Percentiles rank a stretch among this genome's conserved stretches.
Evolutionary conservation across 148 eudicot genomes (phyloP).

Genomic region (Chenopodium quinoa): DNA sequence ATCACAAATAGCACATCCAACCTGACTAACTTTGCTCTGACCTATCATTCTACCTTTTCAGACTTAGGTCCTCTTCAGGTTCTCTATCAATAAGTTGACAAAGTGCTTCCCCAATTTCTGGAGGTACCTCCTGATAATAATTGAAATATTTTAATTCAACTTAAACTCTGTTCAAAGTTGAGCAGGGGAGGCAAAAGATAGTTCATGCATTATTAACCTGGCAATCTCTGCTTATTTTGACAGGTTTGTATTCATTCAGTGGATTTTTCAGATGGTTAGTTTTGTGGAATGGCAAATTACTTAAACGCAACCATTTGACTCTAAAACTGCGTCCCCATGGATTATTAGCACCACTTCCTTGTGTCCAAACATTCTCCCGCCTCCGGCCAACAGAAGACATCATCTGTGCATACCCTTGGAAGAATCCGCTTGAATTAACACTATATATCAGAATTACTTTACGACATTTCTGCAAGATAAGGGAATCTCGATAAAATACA

Average conservation of each 20-base stretch:
- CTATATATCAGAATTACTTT: slow-evolving; percentile 80
- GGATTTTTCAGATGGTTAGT: slow-evolving; percentile 86
- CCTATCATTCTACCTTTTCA: slow-evolving; percentile 41
- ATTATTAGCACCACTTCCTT: slow-evolving; percentile 59
- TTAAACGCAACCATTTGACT: slow-evolving; percentile 69
- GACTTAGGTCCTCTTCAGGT: slow-evolving; percentile 37
- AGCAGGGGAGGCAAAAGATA: slow-evolving; percentile 13
- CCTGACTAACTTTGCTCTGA: slow-evolving; percentile 11
- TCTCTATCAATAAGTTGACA: slow-evolving; percentile 76
- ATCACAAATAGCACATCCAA: slow-evolving; percentile 16
- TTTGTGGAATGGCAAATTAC: slow-evolving; percentile 73
- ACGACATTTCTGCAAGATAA: slow-evolving; percentile 68
- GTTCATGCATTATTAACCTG: slow-evolving; percentile 46
- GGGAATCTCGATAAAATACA: slow-evolving; percentile 21
- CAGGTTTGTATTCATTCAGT: slow-evolving; percentile 80
- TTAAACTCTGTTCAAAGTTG: neutral
- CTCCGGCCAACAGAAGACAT: slow-evolving; percentile 76
- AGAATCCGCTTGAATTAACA: slow-evolving; percentile 88
- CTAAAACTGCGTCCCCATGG: slow-evolving; percentile 86
- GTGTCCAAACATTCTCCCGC: slow-evolving; percentile 76
- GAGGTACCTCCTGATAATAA: slow-evolving; percentile 66
- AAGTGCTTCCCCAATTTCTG: slow-evolving; percentile 78
- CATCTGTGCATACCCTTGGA: slow-evolving; percentile 95
- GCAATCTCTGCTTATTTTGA: slow-evolving; percentile 91
- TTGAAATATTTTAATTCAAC: slow-evolving; percentile 21